phyloP scores from a whole-genome alignment of 225 moss, liverwort and hornwort genomes.

The Asterella californica region DNA sequence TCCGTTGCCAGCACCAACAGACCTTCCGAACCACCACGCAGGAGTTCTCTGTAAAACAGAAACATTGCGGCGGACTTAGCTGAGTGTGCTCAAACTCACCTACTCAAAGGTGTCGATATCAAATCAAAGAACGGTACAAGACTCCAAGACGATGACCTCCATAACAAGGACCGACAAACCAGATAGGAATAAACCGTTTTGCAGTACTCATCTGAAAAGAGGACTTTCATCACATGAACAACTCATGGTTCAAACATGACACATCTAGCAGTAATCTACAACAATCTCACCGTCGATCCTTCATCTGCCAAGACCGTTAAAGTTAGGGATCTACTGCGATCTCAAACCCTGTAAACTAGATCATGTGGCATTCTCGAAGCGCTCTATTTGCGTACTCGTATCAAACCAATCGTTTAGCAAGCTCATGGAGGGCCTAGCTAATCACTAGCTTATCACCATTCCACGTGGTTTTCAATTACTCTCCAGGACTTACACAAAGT shows the following conservation, averaged over 20 bases:
- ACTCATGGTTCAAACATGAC: not conserved
- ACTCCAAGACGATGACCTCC: too few species aligned
- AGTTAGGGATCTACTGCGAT: too few species aligned
- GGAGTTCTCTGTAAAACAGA: constrained; percentile 48
- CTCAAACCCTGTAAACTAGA: not conserved
- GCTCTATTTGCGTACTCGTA: too few species aligned
- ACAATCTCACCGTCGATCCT: not conserved
- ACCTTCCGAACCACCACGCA: constrained; percentile 71
- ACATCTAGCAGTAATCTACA: not conserved
- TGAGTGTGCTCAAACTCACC: too few species aligned
- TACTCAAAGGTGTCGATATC: not conserved
- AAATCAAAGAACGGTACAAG: not conserved
- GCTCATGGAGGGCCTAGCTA: too few species aligned
- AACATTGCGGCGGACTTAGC: not conserved
- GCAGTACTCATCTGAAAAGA: not conserved
- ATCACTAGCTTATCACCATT: too few species aligned
- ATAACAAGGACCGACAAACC: too few species aligned
- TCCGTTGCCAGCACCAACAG: constrained; percentile 72
- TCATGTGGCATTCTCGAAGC: too few species aligned
- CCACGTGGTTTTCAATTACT: too few species aligned
- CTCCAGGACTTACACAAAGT: constrained; percentile 54
- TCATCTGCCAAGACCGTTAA: not conserved
- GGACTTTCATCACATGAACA: too few species aligned
- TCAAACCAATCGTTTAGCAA: too few species aligned
- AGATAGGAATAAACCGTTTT: too few species aligned